phyloP scores from a whole-genome alignment of 2,329 filamentous ascomycete genomes.

The Colletotrichum sojae region DNA sequence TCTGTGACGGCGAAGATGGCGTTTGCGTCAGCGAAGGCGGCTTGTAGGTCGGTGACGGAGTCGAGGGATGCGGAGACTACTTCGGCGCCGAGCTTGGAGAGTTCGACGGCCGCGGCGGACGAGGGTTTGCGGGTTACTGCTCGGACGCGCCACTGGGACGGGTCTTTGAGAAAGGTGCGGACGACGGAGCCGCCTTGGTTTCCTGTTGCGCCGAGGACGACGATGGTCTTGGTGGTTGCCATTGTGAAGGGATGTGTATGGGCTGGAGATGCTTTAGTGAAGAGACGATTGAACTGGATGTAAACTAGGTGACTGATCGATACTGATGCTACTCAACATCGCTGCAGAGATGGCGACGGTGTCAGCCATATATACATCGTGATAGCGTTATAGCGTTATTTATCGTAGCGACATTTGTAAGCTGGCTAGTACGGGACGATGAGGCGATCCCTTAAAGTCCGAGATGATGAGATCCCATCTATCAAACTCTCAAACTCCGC shows the following conservation, averaged over 20 bases:
- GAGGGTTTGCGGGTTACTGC: conserved; percentile 61
- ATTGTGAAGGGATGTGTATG: not conserved
- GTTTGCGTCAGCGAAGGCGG: conserved; percentile 60
- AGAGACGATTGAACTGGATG: no score
- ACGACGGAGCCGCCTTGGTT: conserved; percentile 24
- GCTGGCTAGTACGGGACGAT: no score
- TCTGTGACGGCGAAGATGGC: conserved; percentile 70
- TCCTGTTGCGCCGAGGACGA: conserved; percentile 18
- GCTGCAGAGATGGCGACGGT: no score
- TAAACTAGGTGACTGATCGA: no score
- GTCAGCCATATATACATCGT: no score
- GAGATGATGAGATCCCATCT: no score
- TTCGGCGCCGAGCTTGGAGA: conserved; percentile 57
- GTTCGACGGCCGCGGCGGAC: conserved; percentile 55
- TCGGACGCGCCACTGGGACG: conserved; percentile 49
- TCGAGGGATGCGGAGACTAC: conserved; percentile 60
- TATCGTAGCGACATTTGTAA: no score
- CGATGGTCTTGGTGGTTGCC: not conserved
- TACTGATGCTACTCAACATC: no score
- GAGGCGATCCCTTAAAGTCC: no score
- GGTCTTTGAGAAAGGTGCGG: conserved; percentile 3
- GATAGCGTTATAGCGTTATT: no score
- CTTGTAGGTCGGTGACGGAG: conserved; percentile 54
- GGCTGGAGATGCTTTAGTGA: not conserved
- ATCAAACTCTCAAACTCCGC: no score